These are phyloP conservation scores for Candolleomyces eurysporus DNA, from an alignment of 768 basidiomycete species.

Conservation along the genomic window DNA sequence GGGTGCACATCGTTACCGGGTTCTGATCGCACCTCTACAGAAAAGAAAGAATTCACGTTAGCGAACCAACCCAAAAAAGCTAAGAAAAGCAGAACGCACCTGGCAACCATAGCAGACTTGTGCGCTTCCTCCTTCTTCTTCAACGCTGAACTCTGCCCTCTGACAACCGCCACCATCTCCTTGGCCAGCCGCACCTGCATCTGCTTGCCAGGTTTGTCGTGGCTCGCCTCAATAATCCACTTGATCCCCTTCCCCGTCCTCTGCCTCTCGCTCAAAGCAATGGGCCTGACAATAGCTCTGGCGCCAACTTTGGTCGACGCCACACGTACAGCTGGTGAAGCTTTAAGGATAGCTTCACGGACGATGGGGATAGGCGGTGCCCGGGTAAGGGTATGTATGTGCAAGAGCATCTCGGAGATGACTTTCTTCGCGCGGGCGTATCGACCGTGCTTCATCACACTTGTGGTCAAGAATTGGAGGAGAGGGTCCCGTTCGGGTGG, in stretches of 20 bases:
- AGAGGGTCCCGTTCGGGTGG: constrained; percentile 78
- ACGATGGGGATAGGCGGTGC: constrained; percentile 80
- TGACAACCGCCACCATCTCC: constrained; percentile 72
- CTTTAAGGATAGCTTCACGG: constrained; percentile 63
- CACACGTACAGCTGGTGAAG: constrained; percentile 69
- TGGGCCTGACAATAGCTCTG: constrained; percentile 65
- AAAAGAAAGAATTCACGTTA: neutral
- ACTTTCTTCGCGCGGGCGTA: constrained; percentile 57
- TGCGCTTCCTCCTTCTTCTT: constrained; percentile 64
- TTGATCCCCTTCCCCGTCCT: constrained; percentile 64
- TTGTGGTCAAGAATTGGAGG: constrained; percentile 62
- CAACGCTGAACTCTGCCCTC: constrained; percentile 58
- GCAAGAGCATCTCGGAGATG: constrained; percentile 61
- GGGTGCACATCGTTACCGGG: neutral
- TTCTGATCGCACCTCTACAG: constrained; percentile 7
- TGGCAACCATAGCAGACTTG: constrained; percentile 70
- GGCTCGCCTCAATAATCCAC: constrained; percentile 68
- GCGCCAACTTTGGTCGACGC: constrained; percentile 58
- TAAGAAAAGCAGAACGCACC: constrained; percentile 44
- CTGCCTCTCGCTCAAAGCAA: constrained; percentile 79
- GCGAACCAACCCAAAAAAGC: neutral
- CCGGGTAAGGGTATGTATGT: constrained; percentile 72
- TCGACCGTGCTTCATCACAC: constrained; percentile 62
- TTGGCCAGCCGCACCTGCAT: constrained; percentile 72
- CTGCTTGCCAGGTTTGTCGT: constrained; percentile 53